Conservation (phyloP, 2,329 filamentous ascomycete species). For the Colletotrichum sp. region DNA sequence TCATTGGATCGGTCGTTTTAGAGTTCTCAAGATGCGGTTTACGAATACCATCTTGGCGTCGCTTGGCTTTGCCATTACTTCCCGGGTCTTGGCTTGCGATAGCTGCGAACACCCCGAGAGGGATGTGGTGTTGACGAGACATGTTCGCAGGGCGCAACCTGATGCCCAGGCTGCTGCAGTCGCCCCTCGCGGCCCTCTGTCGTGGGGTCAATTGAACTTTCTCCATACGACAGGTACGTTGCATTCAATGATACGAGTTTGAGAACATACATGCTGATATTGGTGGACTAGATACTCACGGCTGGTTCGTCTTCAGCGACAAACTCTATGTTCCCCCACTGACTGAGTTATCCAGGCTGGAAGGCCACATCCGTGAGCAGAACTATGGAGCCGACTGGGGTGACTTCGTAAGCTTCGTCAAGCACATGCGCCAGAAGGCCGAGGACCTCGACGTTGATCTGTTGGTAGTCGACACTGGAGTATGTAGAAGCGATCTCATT, state of each 20-base stretch:
- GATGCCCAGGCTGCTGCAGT: conserved; percentile 46
- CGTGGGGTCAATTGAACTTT: conserved; percentile 70
- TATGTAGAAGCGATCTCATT: background rate
- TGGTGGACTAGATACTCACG: background rate
- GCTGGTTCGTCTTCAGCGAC: no score
- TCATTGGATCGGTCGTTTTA: background rate
- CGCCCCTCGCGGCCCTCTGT: conserved; percentile 49
- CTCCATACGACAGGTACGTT: conserved; percentile 37
- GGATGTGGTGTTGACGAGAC: conserved; percentile 20
- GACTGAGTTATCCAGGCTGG: conserved; percentile 44
- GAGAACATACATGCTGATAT: conserved; percentile 38
- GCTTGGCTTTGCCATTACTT: background rate
- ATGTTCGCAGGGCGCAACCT: conserved; percentile 55
- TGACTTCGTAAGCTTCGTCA: conserved; percentile 66
- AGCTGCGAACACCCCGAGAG: conserved; percentile 15
- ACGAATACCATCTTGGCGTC: background rate
- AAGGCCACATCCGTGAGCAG: conserved; percentile 64
- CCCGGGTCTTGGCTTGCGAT: background rate
- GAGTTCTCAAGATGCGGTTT: background rate
- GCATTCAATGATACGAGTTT: conserved; percentile 58
- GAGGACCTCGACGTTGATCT: conserved; percentile 62
- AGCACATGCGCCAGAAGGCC: conserved; percentile 65
- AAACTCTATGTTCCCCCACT: no score
- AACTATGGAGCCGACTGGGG: conserved; percentile 73
- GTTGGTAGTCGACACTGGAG: conserved; percentile 65